These are phyloP conservation scores for Ogataea nonfermentans DNA, from an alignment of 805 yeast species.

Conservation along the genomic window DNA sequence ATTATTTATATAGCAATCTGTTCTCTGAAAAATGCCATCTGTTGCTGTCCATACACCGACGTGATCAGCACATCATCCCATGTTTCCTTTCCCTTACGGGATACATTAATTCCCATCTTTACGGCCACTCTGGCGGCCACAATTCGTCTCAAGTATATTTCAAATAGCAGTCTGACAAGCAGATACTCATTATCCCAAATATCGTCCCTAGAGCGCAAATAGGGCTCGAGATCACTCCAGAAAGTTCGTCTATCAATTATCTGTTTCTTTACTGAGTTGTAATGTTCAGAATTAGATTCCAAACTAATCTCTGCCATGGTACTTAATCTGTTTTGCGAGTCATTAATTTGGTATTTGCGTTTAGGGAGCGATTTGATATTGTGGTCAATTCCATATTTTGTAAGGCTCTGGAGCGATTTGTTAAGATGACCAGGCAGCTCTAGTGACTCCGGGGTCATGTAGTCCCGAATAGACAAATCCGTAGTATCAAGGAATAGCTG, in stretches of 20 bases:
- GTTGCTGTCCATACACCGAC: constrained; percentile 44
- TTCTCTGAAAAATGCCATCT: constrained; percentile 22
- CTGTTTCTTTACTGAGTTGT: constrained; percentile 17
- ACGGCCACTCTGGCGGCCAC: constrained; percentile 31
- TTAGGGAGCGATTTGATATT: constrained; percentile 12
- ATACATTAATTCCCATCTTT: constrained; percentile 24
- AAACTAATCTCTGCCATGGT: constrained; percentile 28
- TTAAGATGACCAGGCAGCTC: constrained; percentile 9
- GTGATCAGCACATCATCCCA: constrained; percentile 41
- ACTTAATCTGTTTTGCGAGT: constrained; percentile 20
- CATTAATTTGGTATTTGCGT: constrained; percentile 5
- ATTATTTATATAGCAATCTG: constrained; percentile 11
- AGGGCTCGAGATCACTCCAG: constrained; percentile 19
- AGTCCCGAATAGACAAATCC: constrained; percentile 13
- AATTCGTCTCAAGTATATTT: constrained; percentile 33
- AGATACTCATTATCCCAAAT: constrained; percentile 26
- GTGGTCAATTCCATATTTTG: constrained; percentile 13
- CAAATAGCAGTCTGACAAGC: constrained; percentile 28
- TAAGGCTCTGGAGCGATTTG: constrained; percentile 11
- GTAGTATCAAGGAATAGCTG: constrained; percentile 18
- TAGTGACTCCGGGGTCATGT: constrained; percentile 7
- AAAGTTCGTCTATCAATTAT: constrained; percentile 18
- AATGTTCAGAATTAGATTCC: constrained; percentile 28
- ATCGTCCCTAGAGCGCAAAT: constrained; percentile 18
- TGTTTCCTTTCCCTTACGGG: constrained; percentile 18